Base-by-base conservation (phyloP, 2,329 filamentous ascomycete species). In the Verticillium longisporum region DNA sequence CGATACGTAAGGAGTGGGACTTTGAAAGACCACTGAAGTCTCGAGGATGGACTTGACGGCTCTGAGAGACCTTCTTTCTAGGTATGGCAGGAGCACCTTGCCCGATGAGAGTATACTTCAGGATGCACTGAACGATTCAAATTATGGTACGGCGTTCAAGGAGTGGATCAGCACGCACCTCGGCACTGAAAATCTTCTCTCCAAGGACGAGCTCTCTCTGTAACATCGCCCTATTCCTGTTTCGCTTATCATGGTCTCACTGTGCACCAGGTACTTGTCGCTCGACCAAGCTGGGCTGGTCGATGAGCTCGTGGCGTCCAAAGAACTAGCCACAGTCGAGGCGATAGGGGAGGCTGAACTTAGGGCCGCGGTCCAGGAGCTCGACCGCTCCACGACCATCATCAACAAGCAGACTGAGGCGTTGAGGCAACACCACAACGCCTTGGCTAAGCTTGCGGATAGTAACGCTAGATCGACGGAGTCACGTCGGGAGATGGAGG, bases 321-420 rank as follows among this genome's bases (percentile, higher is more conserved):
- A 80, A 60, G 78, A 84, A 64, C 66, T 81, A n/a, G 74, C 77
- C 4, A 67, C 75, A 36, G 73, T 81, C 37, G 80, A 80, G 60
- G 79, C 82, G 5, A 72, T 89, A 55, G 74, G 77, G 14, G 86
- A 90, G 61, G 75, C 81, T 32, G 86, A 90, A 58, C 76, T 91
- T 60, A 78, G 78, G 59, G 72, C 76, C 50, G 88, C 88, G 15
- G 85, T 89, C 58, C 79, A 82, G 3, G 83, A 88, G 59, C 76
- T 92, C n/a, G 80, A 83, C 62, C 77, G 77, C 41, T 89, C 88
- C 1, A 90, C 88, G 0, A 80, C 80, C 18, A 81, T 80, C 18
- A 88, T 91, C 33, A 79, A 83, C 63, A 82, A 83, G 71, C 88
- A 91, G 68, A 86, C 81, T 32, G 83, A 86, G 68, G 77, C 81